Conservation (phyloP, 169 alveolate genomes). For the Eimeria tenella region DNA sequence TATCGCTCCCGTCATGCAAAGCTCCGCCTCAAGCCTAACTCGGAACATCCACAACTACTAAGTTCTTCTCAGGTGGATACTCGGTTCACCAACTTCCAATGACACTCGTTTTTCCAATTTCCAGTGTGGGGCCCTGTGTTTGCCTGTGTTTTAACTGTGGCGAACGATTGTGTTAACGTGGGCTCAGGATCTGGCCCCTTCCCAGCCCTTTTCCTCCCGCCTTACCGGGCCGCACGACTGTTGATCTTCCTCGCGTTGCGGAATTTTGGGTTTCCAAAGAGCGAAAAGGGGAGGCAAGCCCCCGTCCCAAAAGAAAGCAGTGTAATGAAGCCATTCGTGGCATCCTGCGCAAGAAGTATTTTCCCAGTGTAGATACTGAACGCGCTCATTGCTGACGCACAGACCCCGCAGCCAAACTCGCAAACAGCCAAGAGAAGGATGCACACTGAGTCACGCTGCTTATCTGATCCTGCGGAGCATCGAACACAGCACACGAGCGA, state of each 20-base stretch:
- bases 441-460: constrained; percentile 62
- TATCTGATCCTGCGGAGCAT: constrained; percentile 2
- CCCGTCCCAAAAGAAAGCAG: constrained; percentile 32
- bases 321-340: constrained; percentile 47
- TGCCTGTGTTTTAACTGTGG: too few species aligned
- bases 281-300: constrained; percentile 57
- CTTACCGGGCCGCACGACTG: constrained; percentile 64
- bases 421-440: constrained; percentile 32
- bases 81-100: too few species aligned
- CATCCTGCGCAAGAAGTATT: constrained; percentile 32
- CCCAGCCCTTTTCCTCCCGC: background rate
- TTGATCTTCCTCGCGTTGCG: constrained; percentile 45
- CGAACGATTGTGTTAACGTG: too few species aligned
- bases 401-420: constrained; percentile 67
- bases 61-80: background rate
- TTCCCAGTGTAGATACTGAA: constrained; percentile 58
- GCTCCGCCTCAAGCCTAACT: constrained; percentile 50
- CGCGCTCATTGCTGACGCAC: constrained; percentile 69
- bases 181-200: too few species aligned
- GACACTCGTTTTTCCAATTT: too few species aligned
- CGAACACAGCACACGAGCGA: background rate
- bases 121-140: too few species aligned
- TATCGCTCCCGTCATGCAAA: constrained; percentile 51
- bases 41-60: background rate
- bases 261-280: constrained; percentile 43